Base-by-base conservation (phyloP, 1,284 basidiomycete species). In the Neolentinus lepideus region DNA sequence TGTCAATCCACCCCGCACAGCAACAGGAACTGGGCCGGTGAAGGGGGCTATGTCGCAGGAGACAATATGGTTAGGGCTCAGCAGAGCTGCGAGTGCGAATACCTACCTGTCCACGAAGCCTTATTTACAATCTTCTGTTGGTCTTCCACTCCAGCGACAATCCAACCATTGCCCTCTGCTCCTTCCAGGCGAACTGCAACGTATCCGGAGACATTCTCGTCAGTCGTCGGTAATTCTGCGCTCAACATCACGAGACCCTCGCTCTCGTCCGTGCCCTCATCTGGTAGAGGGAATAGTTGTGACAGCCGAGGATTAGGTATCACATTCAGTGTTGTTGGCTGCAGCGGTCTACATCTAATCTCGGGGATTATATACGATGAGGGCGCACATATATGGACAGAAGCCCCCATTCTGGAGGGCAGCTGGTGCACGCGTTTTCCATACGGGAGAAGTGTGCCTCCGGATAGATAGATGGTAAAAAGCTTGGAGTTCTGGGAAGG, bases 241-340 rank as follows among this genome's bases (percentile, higher is more conserved):
- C 84, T 81, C 60, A 80, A 88, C 19, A 83, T 68, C 2, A 85
- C 83, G 0, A 85, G 72, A 0, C 86, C 88, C 55, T 90, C 88
- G 11, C 84, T 85, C 65, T 91, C 88, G 56, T 88, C 84, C 0
- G 78, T 66, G 0, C 88, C 88, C 66, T 85, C 83, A 19, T 77
- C 67, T 8, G 86, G 83, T 0, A 79, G 69, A 2, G 88, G 89
- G 61, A 90, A 90, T 9, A 71, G 66, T 38, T 67, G 67, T 2
- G 74, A 78, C 9, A 73, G 69, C 6, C 73, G 62, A 22, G 85
- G 83, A 60, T 77, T 77, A 1, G 89, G 88, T 2, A 91, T 71
- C 10, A 88, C 74, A 63, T 76, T 82, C 31, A 88, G 69, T 1
- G 69, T 69, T 9, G 63, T 62, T 2, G 85, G 82, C 24, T 56